Evolutionary conservation across 2,329 filamentous ascomycete genomes (phyloP).

Genomic region (Cucurbitaria berberidis): DNA sequence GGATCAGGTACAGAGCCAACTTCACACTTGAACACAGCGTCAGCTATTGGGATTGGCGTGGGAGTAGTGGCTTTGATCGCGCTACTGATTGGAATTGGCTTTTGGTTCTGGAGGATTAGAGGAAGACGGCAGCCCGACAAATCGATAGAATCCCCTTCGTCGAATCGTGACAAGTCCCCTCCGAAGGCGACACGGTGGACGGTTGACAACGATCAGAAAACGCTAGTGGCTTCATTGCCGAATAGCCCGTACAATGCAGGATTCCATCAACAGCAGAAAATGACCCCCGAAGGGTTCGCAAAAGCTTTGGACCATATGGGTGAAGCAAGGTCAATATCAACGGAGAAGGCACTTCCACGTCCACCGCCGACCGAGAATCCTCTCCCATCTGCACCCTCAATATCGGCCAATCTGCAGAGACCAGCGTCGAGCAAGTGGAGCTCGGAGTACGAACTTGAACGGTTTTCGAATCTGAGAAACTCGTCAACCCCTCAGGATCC

Average conservation of each 20-base stretch:
- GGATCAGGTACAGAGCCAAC: conserved; percentile 20
- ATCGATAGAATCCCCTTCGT: conserved; percentile 19
- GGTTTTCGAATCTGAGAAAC: conserved; percentile 14
- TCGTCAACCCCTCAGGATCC: conserved; percentile 9
- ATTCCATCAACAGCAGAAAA: conserved; percentile 15
- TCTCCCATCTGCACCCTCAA: conserved; percentile 23
- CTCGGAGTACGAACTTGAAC: conserved; percentile 28
- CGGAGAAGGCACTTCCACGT: conserved; percentile 18
- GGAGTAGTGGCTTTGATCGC: conserved; percentile 29
- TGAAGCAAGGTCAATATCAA: neutral
- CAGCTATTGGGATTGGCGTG: conserved; percentile 36
- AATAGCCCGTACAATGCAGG: conserved; percentile 29
- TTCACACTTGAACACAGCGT: conserved; percentile 24
- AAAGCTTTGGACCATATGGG: conserved; percentile 13
- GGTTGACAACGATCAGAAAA: conserved; percentile 28
- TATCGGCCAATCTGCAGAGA: conserved; percentile 9
- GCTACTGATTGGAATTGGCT: conserved; percentile 26
- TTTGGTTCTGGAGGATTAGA: conserved; percentile 31
- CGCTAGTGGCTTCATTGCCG: conserved; percentile 31
- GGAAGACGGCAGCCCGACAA: conserved; percentile 16
- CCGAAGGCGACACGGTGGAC: conserved; percentile 26
- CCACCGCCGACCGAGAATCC: conserved; percentile 17
- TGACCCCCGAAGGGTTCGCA: conserved; percentile 20
- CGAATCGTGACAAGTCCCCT: conserved; percentile 15
- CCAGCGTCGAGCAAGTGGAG: conserved; percentile 11